Evolutionary conservation across 2,329 filamentous ascomycete species (phyloP), one percentile per base, ranked within the genome.

Genomic region (Hypoxylon sp.): DNA sequence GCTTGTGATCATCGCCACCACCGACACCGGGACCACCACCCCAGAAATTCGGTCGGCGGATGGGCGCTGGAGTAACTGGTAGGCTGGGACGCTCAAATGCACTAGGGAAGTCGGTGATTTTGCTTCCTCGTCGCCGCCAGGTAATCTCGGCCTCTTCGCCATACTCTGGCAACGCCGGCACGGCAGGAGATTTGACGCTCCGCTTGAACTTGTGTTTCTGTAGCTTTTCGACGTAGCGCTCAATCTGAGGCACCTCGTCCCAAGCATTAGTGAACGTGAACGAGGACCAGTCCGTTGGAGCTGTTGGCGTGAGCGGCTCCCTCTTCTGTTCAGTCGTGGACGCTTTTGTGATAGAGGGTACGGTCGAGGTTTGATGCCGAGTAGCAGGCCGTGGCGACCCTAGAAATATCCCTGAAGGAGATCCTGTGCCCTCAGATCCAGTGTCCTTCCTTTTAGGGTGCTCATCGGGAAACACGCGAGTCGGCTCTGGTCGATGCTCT

Each of bases 211-310:
- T 81, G 74, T 87, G 85, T 76, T 90, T 88, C 72, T 91, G 89
- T 60, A 97, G 82, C 56, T 88, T 85, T 68, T 92, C 91, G 58
- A 98, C 92, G 76, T 97, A 99, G 68, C 88, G 87, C 74, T 93
- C 90, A 73, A 99, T 99, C 70, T 93, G 91, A 11, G 92, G 92
- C 55, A 96, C 87, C 56, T 93, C 92, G 74, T 99, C 96, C 96
- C 96, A 99, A 14, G 93, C 94, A 78, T 98, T 99, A 53, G 84
- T 87, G 48, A 89, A 86, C n/a, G 88, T 83, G 77, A 91, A 97
- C 48, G 85, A 85, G 68, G 88, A 86, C 92, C 92, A 97, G 63
- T 84, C 80, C 27, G 81, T 83, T 25, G 85, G 83, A 53, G 84
- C 85, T 45, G 78, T 76, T 55, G 85, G 82, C 29, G 86, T 85